Percentiles rank a stretch among this genome's conserved stretches.
These are phyloP conservation scores for Phoma sp. DNA, from an alignment of 2,329 filamentous ascomycete genomes.

Conservation along the genomic window DNA sequence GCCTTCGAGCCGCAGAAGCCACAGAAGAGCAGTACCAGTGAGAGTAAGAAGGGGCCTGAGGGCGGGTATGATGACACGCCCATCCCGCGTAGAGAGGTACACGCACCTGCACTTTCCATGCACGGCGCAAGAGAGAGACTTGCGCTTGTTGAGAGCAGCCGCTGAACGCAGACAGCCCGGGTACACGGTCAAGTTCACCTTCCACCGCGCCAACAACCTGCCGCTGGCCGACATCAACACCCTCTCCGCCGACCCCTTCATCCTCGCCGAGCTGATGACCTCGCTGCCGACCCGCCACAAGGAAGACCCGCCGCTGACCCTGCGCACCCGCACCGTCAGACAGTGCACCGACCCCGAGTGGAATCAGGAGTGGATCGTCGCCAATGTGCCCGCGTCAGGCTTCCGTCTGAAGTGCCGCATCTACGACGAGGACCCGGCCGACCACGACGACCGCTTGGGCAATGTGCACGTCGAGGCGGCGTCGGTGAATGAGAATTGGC, in stretches of 20 bases:
- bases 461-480: constrained; percentile 76
- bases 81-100: constrained; percentile 60
- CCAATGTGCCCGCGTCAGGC: constrained; percentile 80
- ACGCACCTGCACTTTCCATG: neutral
- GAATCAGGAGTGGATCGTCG: constrained; percentile 86
- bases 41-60: constrained; percentile 58
- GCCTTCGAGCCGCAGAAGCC: constrained; percentile 22
- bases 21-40: constrained; percentile 35
- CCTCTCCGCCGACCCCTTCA: constrained; percentile 81
- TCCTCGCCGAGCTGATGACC: constrained; percentile 76
- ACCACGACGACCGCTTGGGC: constrained; percentile 86
- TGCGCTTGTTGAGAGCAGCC: neutral
- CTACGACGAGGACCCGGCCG: constrained; percentile 87
- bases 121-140: neutral
- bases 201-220: constrained; percentile 80
- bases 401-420: constrained; percentile 85
- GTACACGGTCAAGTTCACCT: constrained; percentile 83
- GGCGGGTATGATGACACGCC: constrained; percentile 84
- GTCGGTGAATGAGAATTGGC: constrained; percentile 68
- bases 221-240: constrained; percentile 80
- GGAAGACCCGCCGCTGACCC: constrained; percentile 76
- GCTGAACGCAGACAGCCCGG: constrained; percentile 64
- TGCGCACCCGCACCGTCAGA: constrained; percentile 78
- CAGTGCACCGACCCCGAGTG: constrained; percentile 76
- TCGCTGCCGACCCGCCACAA: constrained; percentile 77